Conservation (phyloP, 768 basidiomycete genomes). For the Daedalea quercina region DNA sequence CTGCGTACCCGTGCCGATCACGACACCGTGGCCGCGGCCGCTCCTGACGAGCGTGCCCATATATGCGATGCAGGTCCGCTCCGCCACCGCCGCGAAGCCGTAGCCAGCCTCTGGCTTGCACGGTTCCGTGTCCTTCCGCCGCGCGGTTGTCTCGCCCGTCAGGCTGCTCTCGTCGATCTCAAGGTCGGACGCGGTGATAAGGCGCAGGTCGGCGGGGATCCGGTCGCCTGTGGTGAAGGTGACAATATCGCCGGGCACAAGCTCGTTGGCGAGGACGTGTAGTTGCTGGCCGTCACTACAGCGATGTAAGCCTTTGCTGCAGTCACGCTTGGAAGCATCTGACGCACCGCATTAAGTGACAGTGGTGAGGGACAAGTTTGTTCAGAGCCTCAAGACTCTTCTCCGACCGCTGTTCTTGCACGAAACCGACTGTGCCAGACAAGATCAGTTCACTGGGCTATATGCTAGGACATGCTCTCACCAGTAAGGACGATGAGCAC, state of each 20-base stretch:
- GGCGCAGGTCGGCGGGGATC: slow-evolving; percentile 87
- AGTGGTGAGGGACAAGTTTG: slow-evolving; percentile 96
- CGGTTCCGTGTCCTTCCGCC: slow-evolving; percentile 55
- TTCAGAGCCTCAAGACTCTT: slow-evolving; percentile 92
- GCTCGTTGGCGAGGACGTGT: slow-evolving; percentile 89
- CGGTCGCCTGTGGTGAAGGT: slow-evolving; percentile 89
- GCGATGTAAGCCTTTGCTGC: slow-evolving; percentile 5
- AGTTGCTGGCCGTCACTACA: slow-evolving; percentile 52
- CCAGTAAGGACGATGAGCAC: slow-evolving; percentile 91
- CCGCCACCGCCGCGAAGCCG: slow-evolving; percentile 56
- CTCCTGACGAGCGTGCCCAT: slow-evolving; percentile 95
- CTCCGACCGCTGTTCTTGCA: slow-evolving; percentile 93
- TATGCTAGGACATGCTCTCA: slow-evolving; percentile 27
- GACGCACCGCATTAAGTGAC: slow-evolving; percentile 70
- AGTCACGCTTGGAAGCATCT: not conserved
- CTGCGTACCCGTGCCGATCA: slow-evolving; percentile 77
- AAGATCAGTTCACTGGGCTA: not conserved
- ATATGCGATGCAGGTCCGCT: slow-evolving; percentile 82
- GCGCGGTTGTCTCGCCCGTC: slow-evolving; percentile 86
- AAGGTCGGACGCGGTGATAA: slow-evolving; percentile 74
- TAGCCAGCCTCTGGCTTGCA: slow-evolving; percentile 37
- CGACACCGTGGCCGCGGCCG: slow-evolving; percentile 80
- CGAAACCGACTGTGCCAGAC: slow-evolving; percentile 68
- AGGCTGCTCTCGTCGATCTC: slow-evolving; percentile 95
- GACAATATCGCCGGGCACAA: slow-evolving; percentile 93